Conservation (phyloP, 495 filamentous ascomycete genomes). For the Apodospora peruviana region DNA sequence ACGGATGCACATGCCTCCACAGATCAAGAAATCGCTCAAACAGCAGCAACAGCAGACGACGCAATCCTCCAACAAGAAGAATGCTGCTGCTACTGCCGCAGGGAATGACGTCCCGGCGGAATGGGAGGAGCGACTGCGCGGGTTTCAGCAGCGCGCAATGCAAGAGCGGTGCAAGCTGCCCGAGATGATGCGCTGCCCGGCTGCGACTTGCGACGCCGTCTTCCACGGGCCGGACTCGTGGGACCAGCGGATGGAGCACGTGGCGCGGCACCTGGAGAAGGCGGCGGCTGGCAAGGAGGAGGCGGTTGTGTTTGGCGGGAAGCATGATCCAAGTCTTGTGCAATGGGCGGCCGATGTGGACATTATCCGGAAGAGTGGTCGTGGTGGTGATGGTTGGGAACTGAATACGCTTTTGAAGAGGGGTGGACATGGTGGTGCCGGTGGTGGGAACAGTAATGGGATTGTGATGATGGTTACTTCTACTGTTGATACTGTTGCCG, state of each 20-base stretch:
- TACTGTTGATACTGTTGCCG: neutral
- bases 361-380: slow-evolving; percentile 24
- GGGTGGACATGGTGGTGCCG: neutral
- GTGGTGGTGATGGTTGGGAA: slow-evolving; percentile 9
- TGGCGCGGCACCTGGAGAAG: slow-evolving; percentile 37
- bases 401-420: slow-evolving; percentile 7
- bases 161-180: slow-evolving; percentile 57
- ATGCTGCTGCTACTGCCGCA: slow-evolving; percentile 7
- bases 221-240: slow-evolving; percentile 65
- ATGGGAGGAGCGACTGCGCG: slow-evolving; percentile 41
- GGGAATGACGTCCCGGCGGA: slow-evolving; percentile 19
- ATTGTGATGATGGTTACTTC: neutral
- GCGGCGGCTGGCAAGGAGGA: slow-evolving; percentile 13
- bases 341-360: slow-evolving; percentile 41
- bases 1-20: slow-evolving; percentile 67
- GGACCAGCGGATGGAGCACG: slow-evolving; percentile 88
- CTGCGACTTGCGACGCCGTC: slow-evolving; percentile 43
- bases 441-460: neutral
- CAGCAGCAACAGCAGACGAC: slow-evolving; percentile 4
- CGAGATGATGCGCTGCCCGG: slow-evolving; percentile 56
- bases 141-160: slow-evolving; percentile 54
- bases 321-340: slow-evolving; percentile 31
- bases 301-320: slow-evolving; percentile 32
- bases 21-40: slow-evolving; percentile 32
- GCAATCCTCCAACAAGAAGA: neutral